Base-by-base conservation (phyloP, 495 filamentous ascomycete species). In the Cairneyella variabilis region DNA sequence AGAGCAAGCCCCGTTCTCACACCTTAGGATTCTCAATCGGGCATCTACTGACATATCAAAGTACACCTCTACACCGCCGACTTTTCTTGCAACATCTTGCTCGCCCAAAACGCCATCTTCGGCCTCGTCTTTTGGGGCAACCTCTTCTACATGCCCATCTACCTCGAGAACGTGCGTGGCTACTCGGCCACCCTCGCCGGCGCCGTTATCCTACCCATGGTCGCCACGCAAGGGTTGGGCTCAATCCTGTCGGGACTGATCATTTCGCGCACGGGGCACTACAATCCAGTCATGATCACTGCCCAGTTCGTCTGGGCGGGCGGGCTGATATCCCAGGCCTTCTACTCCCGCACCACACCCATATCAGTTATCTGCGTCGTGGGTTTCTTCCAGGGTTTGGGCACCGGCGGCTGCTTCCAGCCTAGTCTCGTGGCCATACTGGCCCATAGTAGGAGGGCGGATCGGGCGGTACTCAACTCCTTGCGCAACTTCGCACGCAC, bases 401-500 rank as follows among this genome's bases (percentile, higher is more conserved):
- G 82, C 4, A 57, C 77, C 7, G 82, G 82, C 20, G 70, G 67
- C 38, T 72, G 71, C 14, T 80, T 83, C 54, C 81, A 84, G 54
- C 79, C 81, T 58, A 61, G 49, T 38, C 66, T 85, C 0, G 75
- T 85, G 14, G 81, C 81, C 7, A 60, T 82, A 17, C 80, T 83
- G 58, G 78, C 82, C 6, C 77, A 83, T 59, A 76, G 68, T 43
- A 72, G 67, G 17, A 75, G 77, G 34, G 62, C 73, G 1, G 76
- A 85, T 37, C 70, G 79, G 38, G 82, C 82, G 0, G 73, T 84
- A 2, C 72, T 78, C 6, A 83, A 79, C 18, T 77, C 75, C 6
- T 72, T 79, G 48, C 73, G 82, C 6, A 85, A 85, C 57, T 82
- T 83, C 62, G 73, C 83, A 60, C 76, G 81, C 17, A 76, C 72